Percentiles rank a stretch among this genome's conserved stretches.
Evolutionary conservation across 306 rosid species (phyloP).

Genomic region (Glycyrrhiza uralensis): DNA sequence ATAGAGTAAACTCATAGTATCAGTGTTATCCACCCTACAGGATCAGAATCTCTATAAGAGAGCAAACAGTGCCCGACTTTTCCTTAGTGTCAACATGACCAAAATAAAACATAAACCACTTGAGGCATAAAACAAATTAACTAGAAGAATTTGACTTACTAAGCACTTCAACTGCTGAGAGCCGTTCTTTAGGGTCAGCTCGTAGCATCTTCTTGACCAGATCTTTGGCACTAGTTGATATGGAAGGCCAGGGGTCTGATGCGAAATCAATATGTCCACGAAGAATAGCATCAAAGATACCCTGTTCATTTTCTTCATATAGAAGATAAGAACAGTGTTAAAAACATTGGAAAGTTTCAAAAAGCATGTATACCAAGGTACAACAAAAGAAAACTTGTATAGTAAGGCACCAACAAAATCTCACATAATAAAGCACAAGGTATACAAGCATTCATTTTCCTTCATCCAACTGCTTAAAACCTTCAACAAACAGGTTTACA

Average conservation of each 20-base stretch:
- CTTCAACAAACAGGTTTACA: background rate
- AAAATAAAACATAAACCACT: constrained; percentile 4
- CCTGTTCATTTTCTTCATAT: constrained; percentile 81
- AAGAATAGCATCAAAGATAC: constrained; percentile 84
- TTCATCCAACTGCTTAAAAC: background rate
- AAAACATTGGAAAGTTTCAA: background rate
- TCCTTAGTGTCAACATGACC: background rate
- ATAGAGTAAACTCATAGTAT: background rate
- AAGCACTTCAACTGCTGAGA: constrained; percentile 72
- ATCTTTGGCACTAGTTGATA: constrained; percentile 87
- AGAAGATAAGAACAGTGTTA: constrained; percentile 27
- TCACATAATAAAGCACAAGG: background rate
- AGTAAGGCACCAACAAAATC: constrained; percentile 5
- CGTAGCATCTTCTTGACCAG: constrained; percentile 81
- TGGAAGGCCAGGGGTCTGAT: constrained; percentile 94
- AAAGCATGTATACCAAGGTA: background rate
- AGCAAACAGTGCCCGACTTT: background rate
- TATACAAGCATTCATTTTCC: background rate
- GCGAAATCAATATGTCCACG: constrained; percentile 83
- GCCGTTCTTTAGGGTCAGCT: constrained; percentile 73
- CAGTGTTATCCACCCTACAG: background rate
- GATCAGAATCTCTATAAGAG: background rate
- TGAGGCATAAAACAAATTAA: background rate
- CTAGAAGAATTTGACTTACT: constrained; percentile 55
- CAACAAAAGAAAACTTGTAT: background rate